Conservation (phyloP, 768 basidiomycete species). For the Phaeotremella skinneri region DNA sequence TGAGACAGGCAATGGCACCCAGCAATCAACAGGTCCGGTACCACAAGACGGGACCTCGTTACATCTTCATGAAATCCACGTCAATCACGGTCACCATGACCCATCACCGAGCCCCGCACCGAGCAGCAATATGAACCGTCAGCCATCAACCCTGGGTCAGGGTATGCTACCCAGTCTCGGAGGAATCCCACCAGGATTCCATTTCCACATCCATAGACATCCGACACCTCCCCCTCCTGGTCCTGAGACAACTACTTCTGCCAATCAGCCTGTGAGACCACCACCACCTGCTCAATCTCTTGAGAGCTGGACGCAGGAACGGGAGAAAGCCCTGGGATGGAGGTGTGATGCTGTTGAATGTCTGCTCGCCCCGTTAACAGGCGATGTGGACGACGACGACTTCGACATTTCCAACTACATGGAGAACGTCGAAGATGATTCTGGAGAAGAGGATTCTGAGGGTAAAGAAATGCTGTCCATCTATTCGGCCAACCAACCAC, state of each 20-base stretch:
- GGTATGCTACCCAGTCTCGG: no score
- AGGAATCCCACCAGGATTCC: no score
- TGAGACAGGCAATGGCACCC: no score
- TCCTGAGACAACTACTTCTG: not conserved
- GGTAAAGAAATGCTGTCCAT: conserved; percentile 58
- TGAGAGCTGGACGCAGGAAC: conserved; percentile 29
- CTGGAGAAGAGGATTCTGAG: conserved; percentile 1
- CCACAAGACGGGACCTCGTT: no score
- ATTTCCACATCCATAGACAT: conserved; percentile 3
- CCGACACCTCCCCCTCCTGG: not conserved
- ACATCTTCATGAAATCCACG: no score
- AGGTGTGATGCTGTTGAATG: conserved; percentile 40
- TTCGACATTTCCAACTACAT: not conserved
- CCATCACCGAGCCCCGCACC: not conserved
- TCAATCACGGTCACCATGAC: no score
- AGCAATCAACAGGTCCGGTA: no score
- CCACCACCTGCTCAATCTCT: conserved; percentile 28
- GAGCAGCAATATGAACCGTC: no score
- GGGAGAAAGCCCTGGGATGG: conserved; percentile 39
- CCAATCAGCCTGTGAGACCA: conserved; percentile 3
- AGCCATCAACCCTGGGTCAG: not conserved
- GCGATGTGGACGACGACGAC: conserved; percentile 12
- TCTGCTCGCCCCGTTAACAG: conserved; percentile 14
- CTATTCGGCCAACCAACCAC: conserved; percentile 63
- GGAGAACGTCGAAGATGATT: not conserved